Conservation (phyloP, 2,329 filamentous ascomycete species). For the Metarhizium album region DNA sequence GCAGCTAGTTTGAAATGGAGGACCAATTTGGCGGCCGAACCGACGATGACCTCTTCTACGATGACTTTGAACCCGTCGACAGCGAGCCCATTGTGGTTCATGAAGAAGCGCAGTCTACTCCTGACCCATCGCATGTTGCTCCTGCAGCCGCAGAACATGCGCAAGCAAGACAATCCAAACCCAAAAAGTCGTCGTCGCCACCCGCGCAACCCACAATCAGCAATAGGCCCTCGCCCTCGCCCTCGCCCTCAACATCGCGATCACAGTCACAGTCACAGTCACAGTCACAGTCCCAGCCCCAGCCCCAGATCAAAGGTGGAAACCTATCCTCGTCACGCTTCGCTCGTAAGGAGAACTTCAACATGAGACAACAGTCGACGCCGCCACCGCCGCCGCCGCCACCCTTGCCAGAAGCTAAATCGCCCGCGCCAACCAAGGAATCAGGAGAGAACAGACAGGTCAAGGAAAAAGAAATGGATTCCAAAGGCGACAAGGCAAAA, state of each 20-base stretch:
- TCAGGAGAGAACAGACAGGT: background rate
- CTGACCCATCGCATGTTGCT: constrained; percentile 10
- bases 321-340: constrained; percentile 9
- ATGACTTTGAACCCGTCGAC: constrained; percentile 48
- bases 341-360: constrained; percentile 9
- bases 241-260: background rate
- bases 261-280: constrained; percentile 7
- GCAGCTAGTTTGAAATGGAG: constrained; percentile 31
- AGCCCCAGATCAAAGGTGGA: constrained; percentile 2
- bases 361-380: constrained; percentile 5
- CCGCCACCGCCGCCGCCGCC: constrained; percentile 7
- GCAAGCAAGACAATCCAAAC: constrained; percentile 2
- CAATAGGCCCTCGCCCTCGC: background rate
- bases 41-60: constrained; percentile 52
- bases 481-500: background rate
- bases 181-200: constrained; percentile 4
- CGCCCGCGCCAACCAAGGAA: background rate
- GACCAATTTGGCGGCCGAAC: constrained; percentile 51
- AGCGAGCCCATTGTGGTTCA: constrained; percentile 20
- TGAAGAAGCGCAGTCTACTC: constrained; percentile 9
- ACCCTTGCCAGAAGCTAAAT: constrained; percentile 4
- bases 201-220: background rate
- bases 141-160: constrained; percentile 9
- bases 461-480: background rate
- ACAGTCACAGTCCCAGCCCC: constrained; percentile 10